A percentile compares a stretch with the other conserved stretches of the same genome.
phyloP scores from a whole-genome alignment of 176 grass and related monocot species.

The Oryza brachyantha region DNA sequence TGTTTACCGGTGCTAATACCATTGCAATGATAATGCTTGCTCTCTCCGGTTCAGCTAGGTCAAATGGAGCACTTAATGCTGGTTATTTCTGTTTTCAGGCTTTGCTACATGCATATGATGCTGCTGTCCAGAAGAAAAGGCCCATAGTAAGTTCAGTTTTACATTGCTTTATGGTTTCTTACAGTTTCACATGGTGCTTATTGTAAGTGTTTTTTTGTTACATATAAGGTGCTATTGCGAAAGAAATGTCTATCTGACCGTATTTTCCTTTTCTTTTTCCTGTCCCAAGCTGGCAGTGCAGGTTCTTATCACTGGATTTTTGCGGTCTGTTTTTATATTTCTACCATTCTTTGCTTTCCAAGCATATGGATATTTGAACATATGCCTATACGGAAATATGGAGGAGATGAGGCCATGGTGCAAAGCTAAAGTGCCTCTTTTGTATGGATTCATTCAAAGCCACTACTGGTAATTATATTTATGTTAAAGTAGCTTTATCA shows the following conservation, averaged over 20 bases:
- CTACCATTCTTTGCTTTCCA: conserved; percentile 82
- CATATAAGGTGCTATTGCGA: background rate
- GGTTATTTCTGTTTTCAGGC: conserved; percentile 97
- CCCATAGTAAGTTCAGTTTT: conserved; percentile 49
- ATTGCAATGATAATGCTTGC: conserved; percentile 81
- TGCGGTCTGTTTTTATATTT: conserved; percentile 64
- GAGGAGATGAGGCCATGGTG: conserved; percentile 77
- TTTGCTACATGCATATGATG: conserved; percentile 66
- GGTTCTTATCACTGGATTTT: conserved; percentile 46
- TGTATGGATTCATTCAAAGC: conserved; percentile 92
- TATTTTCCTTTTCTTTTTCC: conserved; percentile 29
- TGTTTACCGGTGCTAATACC: conserved; percentile 80
- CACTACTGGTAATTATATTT: conserved; percentile 80
- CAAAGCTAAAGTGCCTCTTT: conserved; percentile 61
- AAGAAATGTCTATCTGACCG: conserved; percentile 20
- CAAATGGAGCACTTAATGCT: conserved; percentile 95
- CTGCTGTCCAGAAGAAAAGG: conserved; percentile 58
- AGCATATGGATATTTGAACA: conserved; percentile 87
- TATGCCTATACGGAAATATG: conserved; percentile 46
- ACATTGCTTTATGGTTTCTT: background rate
- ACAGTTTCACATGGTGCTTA: background rate
- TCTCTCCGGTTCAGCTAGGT: conserved; percentile 91
- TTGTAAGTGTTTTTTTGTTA: background rate
- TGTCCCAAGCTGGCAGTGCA: conserved; percentile 54
- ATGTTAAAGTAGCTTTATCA: conserved; percentile 9